phyloP scores from a whole-genome alignment of 2,329 filamentous ascomycete species.

The Fusarium sambucinum region DNA sequence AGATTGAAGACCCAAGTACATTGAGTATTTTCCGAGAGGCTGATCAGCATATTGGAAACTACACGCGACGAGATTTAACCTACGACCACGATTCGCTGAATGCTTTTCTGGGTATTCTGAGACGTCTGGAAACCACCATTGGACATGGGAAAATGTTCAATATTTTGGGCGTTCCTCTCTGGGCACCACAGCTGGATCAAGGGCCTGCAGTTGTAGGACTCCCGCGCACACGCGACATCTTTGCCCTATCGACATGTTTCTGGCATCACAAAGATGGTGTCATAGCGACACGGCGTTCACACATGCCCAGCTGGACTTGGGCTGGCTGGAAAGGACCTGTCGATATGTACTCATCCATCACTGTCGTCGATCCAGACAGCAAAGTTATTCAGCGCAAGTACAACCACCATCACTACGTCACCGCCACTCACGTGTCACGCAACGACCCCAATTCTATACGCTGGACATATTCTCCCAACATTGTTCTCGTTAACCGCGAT shows the following conservation, averaged over 20 bases:
- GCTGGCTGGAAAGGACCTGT: slow-evolving; percentile 54
- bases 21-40: slow-evolving; percentile 53
- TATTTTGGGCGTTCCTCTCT: slow-evolving; percentile 52
- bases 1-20: slow-evolving; percentile 50
- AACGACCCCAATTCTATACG: slow-evolving; percentile 49
- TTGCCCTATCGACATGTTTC: slow-evolving; percentile 53
- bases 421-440: slow-evolving; percentile 52
- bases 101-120: slow-evolving; percentile 51
- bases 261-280: slow-evolving; percentile 52
- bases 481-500: slow-evolving; percentile 48
- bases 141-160: slow-evolving; percentile 49
- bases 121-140: slow-evolving; percentile 49
- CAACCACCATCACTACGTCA: slow-evolving; percentile 54
- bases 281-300: slow-evolving; percentile 45
- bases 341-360: slow-evolving; percentile 52
- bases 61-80: slow-evolving; percentile 48
- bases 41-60: slow-evolving; percentile 52
- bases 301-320: slow-evolving; percentile 55
- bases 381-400: slow-evolving; percentile 49
- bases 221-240: slow-evolving; percentile 51
- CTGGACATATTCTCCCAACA: slow-evolving; percentile 53
- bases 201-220: slow-evolving; percentile 28
- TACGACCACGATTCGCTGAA: slow-evolving; percentile 52
- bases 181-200: slow-evolving; percentile 43
- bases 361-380: slow-evolving; percentile 49